These are phyloP conservation scores for Xerophyta viscosa DNA, from an alignment of 106 monocot species.

Conservation along the genomic window DNA sequence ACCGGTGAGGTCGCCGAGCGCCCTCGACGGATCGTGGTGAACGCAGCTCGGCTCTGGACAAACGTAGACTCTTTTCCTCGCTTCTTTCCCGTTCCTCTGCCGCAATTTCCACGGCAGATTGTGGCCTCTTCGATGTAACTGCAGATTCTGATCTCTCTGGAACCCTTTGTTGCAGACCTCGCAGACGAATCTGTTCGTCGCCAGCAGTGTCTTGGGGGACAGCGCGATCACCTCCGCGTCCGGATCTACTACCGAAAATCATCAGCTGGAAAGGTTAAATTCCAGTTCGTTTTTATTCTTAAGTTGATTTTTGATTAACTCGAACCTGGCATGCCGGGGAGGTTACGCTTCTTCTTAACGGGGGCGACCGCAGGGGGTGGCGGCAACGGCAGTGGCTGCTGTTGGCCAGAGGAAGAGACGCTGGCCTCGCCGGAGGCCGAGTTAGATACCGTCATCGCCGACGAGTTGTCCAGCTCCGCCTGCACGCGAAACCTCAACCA, in stretches of 20 bases:
- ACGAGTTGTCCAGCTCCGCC: slow-evolving; percentile 17
- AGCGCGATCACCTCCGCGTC: slow-evolving; percentile 56
- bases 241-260: slow-evolving; percentile 30
- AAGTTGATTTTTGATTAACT: neutral
- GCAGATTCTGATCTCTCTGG: slow-evolving; percentile 62
- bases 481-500: no score
- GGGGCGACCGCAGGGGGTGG: slow-evolving; percentile 2
- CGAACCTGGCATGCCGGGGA: slow-evolving; percentile 50
- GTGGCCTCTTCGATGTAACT: slow-evolving; percentile 54
- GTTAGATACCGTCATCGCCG: slow-evolving; percentile 35
- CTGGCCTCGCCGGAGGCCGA: slow-evolving; percentile 32
- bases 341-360: slow-evolving; percentile 33
- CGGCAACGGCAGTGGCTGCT: slow-evolving; percentile 1
- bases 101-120: slow-evolving; percentile 64
- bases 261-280: neutral
- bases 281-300: no score
- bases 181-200: slow-evolving; percentile 65
- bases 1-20: slow-evolving; percentile 46
- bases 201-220: slow-evolving; percentile 53
- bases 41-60: slow-evolving; percentile 59
- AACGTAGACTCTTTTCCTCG: slow-evolving; percentile 52
- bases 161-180: slow-evolving; percentile 73
- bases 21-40: slow-evolving; percentile 53
- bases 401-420: slow-evolving; percentile 27
- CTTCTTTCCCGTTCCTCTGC: slow-evolving; percentile 42